Base-by-base conservation (phyloP, 345 rosid species). In the Camelina laxa region DNA sequence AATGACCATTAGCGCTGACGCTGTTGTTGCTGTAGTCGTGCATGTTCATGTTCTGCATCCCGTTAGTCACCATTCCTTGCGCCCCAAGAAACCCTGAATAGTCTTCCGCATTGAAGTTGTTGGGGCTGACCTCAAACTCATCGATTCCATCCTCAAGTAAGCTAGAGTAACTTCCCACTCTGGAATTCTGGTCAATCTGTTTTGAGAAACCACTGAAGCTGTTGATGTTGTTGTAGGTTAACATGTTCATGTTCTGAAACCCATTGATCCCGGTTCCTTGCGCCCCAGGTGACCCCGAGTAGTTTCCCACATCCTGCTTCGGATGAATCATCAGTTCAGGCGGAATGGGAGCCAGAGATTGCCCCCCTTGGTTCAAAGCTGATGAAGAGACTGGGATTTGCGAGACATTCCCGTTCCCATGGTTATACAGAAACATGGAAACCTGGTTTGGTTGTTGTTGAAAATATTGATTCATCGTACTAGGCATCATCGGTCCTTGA, bases 271-370 rank as follows among this genome's bases (percentile, higher is more conserved):
- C 42, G 38, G 33, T 66, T 24, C 31, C 79, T 59, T 54, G 59
- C 3, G 1, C 27, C 6, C 70, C 65, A 42, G 33, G 70, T 21
- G 50, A 53, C 51, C 31, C 15, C 19, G 60, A 35, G 54, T 74
- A 9, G 7, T 12, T 66, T 6, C 14, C 72, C 59, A 17, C 16
- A 35, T 36, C 59, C n/a, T 56, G 16, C 42, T 60, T 42, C 1
- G 44, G 69, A 50, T 69, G 35, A 6, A 54, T 22, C 16, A 15
- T 24, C 5, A 66, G 44, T 48, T 58, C 39, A 51, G 16, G 4
- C 2, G 79, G 79, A 8, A 69, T 0, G 1, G 70, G 80, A 62
- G 70, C 22, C 17, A 76, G 75, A 54, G 70, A 69, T 16, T 68
- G 57, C 14, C 31, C 7, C 14, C 31, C 7, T 60, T 41, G 74